Evolutionary conservation across 2,329 filamentous ascomycete genomes (phyloP).

Genomic region (Aspergillus fructus): DNA sequence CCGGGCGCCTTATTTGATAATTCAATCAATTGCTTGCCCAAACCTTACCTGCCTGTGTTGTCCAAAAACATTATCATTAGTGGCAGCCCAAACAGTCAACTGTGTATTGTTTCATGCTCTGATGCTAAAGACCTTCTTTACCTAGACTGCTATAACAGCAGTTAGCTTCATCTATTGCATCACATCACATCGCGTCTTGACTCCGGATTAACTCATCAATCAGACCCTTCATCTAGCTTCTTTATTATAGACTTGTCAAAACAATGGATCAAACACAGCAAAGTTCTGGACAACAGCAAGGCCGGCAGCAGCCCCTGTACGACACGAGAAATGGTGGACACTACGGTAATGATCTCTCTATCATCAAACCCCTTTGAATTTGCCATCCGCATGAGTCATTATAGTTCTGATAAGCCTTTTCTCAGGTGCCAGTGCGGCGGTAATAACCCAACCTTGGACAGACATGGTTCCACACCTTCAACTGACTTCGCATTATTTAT

Average conservation of each 20-base stretch:
- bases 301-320: conserved; percentile 65
- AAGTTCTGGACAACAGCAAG: conserved; percentile 58
- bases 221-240: background rate
- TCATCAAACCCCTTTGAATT: background rate
- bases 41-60: background rate
- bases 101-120: background rate
- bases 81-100: background rate
- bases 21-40: background rate
- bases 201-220: background rate
- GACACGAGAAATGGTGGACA: conserved; percentile 73
- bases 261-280: conserved; percentile 58
- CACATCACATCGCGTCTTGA: background rate
- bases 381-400: background rate
- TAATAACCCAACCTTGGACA: conserved; percentile 44
- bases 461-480: background rate
- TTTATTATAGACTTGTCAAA: background rate
- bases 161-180: background rate
- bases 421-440: conserved; percentile 66
- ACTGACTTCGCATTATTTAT: conserved; percentile 23
- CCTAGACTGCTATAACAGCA: background rate
- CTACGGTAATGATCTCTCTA: conserved; percentile 59
- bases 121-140: background rate
- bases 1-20: background rate
- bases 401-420: conserved; percentile 7
- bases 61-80: background rate